These are phyloP conservation scores for Mycosphaerella arachidis DNA, from an alignment of 2,329 filamentous ascomycete species.

Conservation along the genomic window DNA sequence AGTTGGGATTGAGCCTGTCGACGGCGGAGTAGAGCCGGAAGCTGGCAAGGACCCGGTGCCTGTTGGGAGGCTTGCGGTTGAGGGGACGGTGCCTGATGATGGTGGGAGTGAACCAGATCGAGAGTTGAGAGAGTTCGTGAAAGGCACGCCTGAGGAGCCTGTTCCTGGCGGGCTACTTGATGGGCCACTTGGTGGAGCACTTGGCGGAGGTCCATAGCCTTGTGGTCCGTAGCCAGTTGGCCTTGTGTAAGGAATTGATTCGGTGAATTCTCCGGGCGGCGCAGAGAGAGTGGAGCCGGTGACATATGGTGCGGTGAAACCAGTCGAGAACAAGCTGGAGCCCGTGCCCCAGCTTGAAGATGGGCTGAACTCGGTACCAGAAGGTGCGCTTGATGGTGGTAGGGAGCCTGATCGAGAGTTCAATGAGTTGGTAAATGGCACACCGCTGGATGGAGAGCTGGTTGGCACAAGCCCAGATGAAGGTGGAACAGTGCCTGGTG, in stretches of 20 bases:
- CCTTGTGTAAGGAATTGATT: not conserved
- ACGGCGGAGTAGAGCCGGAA: slow-evolving; percentile 3
- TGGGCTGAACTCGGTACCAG: not conserved
- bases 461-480: not conserved
- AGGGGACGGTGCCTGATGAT: not conserved
- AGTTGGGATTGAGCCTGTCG: not conserved
- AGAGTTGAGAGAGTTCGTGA: not conserved
- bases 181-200: too few species aligned
- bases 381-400: not conserved
- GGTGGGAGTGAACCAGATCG: not conserved
- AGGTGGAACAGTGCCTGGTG: slow-evolving; percentile 6
- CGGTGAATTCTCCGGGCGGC: not conserved
- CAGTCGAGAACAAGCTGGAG: not conserved
- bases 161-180: not conserved
- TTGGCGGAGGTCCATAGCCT: too few species aligned
- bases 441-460: not conserved
- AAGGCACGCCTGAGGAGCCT: not conserved
- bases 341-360: not conserved
- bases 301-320: not conserved
- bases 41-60: not conserved
- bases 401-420: slow-evolving; percentile 1
- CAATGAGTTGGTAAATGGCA: not conserved
- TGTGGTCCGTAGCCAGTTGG: not conserved
- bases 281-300: not conserved
- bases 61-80: not conserved